Evolutionary conservation across 495 filamentous ascomycete genomes (phyloP).

Genomic region (Aspergillus wentii): DNA sequence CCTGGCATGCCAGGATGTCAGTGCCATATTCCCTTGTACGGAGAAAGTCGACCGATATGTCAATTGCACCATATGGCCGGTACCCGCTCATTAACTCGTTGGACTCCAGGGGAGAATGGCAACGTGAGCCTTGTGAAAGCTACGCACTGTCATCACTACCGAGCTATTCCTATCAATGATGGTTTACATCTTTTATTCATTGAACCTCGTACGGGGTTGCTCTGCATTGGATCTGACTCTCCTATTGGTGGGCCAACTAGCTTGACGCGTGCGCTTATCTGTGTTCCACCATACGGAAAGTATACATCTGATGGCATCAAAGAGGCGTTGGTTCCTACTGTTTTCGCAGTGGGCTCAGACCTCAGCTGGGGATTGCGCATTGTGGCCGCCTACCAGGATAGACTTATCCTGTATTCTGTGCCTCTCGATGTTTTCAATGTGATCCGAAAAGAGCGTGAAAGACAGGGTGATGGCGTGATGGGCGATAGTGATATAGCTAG

Average conservation of each 20-base stretch:
- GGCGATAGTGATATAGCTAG: slow-evolving; percentile 28
- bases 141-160: slow-evolving; percentile 58
- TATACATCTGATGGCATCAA: slow-evolving; percentile 26
- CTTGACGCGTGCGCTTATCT: slow-evolving; percentile 38
- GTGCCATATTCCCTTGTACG: slow-evolving; percentile 23
- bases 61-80: slow-evolving; percentile 28
- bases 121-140: slow-evolving; percentile 31
- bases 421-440: slow-evolving; percentile 56
- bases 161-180: slow-evolving; percentile 64
- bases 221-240: slow-evolving; percentile 65
- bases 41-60: slow-evolving; percentile 20
- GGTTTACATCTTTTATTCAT: slow-evolving; percentile 67
- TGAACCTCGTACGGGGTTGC: slow-evolving; percentile 51
- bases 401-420: slow-evolving; percentile 57
- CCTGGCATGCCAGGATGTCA: slow-evolving; percentile 31
- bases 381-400: slow-evolving; percentile 52
- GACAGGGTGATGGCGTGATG: slow-evolving; percentile 29
- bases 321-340: slow-evolving; percentile 38
- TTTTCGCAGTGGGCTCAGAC: slow-evolving; percentile 57
- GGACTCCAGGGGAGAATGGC: slow-evolving; percentile 17
- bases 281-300: slow-evolving; percentile 28
- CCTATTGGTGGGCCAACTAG: slow-evolving; percentile 52
- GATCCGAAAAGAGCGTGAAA: slow-evolving; percentile 32
- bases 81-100: slow-evolving; percentile 22
- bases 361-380: slow-evolving; percentile 57